Evolutionary conservation across 2,329 filamentous ascomycete species (phyloP), one percentile per base, ranked within the genome.

Genomic region (Daldinia sp.): DNA sequence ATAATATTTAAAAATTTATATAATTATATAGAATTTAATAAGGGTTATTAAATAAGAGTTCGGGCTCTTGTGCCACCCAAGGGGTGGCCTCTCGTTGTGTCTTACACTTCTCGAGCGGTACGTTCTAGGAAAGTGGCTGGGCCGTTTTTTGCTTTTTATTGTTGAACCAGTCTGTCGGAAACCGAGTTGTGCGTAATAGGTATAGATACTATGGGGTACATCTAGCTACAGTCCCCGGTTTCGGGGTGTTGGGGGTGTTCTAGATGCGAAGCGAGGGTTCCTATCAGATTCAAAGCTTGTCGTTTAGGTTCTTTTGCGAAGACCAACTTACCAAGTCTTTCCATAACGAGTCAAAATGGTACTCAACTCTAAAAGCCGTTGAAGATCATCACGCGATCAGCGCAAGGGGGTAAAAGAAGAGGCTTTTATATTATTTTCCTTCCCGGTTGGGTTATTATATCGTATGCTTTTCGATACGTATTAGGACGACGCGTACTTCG

Each of bases 81-180:
- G n/a, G n/a, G n/a, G n/a, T n/a, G n/a, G n/a, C n/a, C n/a, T n/a
- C n/a, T n/a, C n/a, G n/a, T n/a, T n/a, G n/a, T n/a, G n/a, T 52
- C 13, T 23, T 53, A 32, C 35, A 58, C n/a, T 54, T 45, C n/a
- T 13, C 35, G 19, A 9, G 41, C n/a, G n/a, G 15, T 48, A 43
- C 21, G 23, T 21, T 48, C 19, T 51, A 43, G 43, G 48, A 50
- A 30, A 41, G 49, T 52, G 27, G 37, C 45, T 25, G 54, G 29
- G 17, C 17, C n/a, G n/a, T 29, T 25, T 47, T 34, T 34, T 27
- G 17, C 39, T 39, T 30, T n/a, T 37, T 49, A 48, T 27, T 27
- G 19, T 58, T 53, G 55, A 52, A 55, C 64, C 64, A 65, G 39
- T 51, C 62, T 58, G 56, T 60, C 61, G 64, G 64, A 64, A 65